A percentile compares a stretch with the other conserved stretches of the same genome.
phyloP scores from a whole-genome alignment of 495 filamentous ascomycete species.

The Aspergillus conjunctus region DNA sequence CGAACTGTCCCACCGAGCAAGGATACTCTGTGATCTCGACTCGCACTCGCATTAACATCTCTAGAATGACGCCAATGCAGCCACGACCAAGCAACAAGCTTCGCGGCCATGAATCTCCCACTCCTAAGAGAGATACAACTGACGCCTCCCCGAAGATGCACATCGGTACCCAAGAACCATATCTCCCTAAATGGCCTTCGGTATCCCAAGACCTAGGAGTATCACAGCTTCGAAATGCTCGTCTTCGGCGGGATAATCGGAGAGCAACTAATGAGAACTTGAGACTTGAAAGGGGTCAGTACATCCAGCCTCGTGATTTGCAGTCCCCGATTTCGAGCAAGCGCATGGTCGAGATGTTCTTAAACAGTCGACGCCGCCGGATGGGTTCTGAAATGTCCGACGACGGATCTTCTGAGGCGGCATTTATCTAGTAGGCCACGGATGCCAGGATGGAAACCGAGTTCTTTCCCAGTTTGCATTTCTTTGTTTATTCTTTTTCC shows the following conservation, averaged over 20 bases:
- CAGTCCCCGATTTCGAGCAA: slow-evolving; percentile 50
- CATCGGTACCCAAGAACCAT: slow-evolving; percentile 38
- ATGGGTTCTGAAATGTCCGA: slow-evolving; percentile 33
- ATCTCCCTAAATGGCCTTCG: slow-evolving; percentile 38
- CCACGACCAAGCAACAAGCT: slow-evolving; percentile 28
- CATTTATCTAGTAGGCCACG: slow-evolving; percentile 30
- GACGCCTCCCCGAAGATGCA: slow-evolving; percentile 28
- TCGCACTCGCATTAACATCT: slow-evolving; percentile 4
- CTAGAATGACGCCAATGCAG: slow-evolving; percentile 33
- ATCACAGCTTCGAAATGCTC: slow-evolving; percentile 36
- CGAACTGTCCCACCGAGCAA: slow-evolving; percentile 1
- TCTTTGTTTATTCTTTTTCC: too few relatives aligned
- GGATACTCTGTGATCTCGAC: slow-evolving; percentile 7
- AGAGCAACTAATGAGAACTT: slow-evolving; percentile 39
- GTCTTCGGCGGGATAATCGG: slow-evolving; percentile 27
- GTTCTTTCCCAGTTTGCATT: not conserved
- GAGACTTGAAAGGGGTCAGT: slow-evolving; percentile 28
- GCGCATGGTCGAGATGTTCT: slow-evolving; percentile 62
- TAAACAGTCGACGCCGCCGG: slow-evolving; percentile 55
- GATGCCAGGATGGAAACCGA: not conserved
- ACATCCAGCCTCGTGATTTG: slow-evolving; percentile 27
- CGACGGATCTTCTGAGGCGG: slow-evolving; percentile 23
- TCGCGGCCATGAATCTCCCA: slow-evolving; percentile 35
- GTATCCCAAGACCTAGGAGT: slow-evolving; percentile 28
- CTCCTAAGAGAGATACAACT: slow-evolving; percentile 27